Conservation (phyloP, 2,329 filamentous ascomycete species). For the Monosporascus sp. region DNA sequence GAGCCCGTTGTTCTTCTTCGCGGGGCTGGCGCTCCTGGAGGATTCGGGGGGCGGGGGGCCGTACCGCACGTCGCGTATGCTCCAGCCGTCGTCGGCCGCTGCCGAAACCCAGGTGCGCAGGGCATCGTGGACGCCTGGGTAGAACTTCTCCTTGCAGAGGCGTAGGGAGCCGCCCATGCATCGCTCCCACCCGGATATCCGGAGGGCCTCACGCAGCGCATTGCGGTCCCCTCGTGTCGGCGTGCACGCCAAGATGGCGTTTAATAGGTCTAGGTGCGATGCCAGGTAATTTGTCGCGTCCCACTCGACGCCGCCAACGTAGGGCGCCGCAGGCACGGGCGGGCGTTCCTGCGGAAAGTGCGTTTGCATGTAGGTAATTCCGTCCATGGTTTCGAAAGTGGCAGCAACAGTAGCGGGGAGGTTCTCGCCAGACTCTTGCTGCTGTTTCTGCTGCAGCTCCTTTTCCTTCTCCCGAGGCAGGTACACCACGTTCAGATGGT, state of each 20-base stretch:
- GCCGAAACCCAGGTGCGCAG: conserved; percentile 87
- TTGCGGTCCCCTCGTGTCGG: conserved; percentile 69
- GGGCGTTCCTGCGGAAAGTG: conserved; percentile 83
- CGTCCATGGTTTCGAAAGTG: conserved; percentile 32
- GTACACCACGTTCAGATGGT: conserved; percentile 83
- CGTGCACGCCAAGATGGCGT: conserved; percentile 80
- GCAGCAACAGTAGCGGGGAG: conserved; percentile 6
- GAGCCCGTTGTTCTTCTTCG: conserved; percentile 37
- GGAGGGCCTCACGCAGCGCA: conserved; percentile 67
- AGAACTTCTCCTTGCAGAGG: conserved; percentile 97
- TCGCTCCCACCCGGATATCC: conserved; percentile 85
- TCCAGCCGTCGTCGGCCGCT: conserved; percentile 82
- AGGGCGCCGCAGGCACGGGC: conserved; percentile 88
- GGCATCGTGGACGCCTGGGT: conserved; percentile 83
- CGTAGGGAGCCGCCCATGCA: conserved; percentile 79
- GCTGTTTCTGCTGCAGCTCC: conserved; percentile 7
- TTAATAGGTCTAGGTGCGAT: conserved; percentile 86
- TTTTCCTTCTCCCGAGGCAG: conserved; percentile 45
- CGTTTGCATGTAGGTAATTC: conserved; percentile 57
- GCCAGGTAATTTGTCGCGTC: conserved; percentile 96
- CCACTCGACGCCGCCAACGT: conserved; percentile 97
- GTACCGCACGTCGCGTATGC: conserved; percentile 72
- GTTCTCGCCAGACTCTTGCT: neutral
- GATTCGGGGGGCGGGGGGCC: conserved; percentile 43
- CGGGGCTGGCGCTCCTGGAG: conserved; percentile 34